Conservation (phyloP, 306 rosid genomes). For the Dryas octopetala region DNA sequence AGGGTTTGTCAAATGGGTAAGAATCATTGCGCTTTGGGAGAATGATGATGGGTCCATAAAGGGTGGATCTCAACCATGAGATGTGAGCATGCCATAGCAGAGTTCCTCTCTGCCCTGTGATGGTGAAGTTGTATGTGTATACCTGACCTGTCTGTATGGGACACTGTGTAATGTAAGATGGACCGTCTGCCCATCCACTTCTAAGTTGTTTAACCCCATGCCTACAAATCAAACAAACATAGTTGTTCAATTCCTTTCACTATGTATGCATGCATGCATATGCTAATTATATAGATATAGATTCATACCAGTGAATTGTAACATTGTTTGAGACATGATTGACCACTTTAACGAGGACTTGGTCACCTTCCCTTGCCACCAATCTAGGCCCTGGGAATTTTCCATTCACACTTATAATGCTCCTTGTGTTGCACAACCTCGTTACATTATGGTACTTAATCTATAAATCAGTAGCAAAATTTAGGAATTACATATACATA, state of each 20-base stretch:
- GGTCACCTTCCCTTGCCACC: slow-evolving; percentile 82
- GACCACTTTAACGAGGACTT: slow-evolving; percentile 56
- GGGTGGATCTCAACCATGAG: slow-evolving; percentile 72
- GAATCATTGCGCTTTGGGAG: slow-evolving; percentile 63
- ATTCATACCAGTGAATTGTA: slow-evolving; percentile 72
- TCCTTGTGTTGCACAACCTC: slow-evolving; percentile 72
- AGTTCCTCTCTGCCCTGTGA: slow-evolving; percentile 78
- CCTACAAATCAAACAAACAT: slow-evolving; percentile 36
- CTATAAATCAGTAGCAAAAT: slow-evolving; percentile 27
- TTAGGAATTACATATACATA: too few species aligned
- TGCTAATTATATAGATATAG: not conserved
- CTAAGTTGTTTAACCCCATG: slow-evolving; percentile 69
- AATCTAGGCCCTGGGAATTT: slow-evolving; percentile 73
- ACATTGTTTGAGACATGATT: slow-evolving; percentile 65
- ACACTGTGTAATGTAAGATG: slow-evolving; percentile 84
- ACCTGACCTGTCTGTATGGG: slow-evolving; percentile 68
- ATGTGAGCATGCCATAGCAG: slow-evolving; percentile 82
- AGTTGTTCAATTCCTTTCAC: not conserved
- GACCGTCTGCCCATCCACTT: slow-evolving; percentile 85
- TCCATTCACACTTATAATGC: slow-evolving; percentile 59
- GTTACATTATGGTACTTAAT: slow-evolving; percentile 51
- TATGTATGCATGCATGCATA: not conserved
- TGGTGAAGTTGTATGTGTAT: slow-evolving; percentile 69
- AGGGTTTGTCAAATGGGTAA: slow-evolving; percentile 71
- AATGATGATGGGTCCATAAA: slow-evolving; percentile 76